Percentiles rank a stretch among this genome's conserved stretches.
Evolutionary conservation across 805 yeast genomes (phyloP).

Genomic region (Tetrapisispora namnaoensis): DNA sequence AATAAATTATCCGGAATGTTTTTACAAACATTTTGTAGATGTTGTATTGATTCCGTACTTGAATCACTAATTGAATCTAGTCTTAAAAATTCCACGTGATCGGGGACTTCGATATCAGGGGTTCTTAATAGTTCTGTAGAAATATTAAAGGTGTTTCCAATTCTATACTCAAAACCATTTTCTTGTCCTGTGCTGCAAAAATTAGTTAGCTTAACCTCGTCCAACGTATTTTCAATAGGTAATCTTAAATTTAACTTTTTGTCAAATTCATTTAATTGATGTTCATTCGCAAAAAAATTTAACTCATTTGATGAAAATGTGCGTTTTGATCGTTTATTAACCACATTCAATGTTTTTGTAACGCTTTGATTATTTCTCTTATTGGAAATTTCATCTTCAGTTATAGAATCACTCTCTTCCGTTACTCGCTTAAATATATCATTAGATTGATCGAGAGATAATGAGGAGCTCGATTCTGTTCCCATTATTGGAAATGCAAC

Average conservation of each 20-base stretch:
- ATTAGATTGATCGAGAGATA: neutral
- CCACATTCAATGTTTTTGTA: too few species aligned
- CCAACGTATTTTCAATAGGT: too few species aligned
- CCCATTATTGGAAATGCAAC: neutral
- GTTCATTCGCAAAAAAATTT: too few species aligned
- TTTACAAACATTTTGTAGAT: too few species aligned
- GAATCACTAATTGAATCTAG: neutral
- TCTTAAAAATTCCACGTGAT: neutral
- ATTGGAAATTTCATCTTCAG: neutral
- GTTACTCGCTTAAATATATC: neutral
- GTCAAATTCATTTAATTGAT: neutral
- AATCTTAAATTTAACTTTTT: too few species aligned
- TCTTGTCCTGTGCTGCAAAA: too few species aligned
- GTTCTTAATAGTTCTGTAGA: neutral
- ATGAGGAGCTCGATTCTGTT: too few species aligned
- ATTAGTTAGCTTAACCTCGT: too few species aligned
- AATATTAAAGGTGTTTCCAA: too few species aligned
- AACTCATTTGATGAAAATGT: neutral
- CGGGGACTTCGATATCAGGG: neutral
- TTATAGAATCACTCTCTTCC: neutral
- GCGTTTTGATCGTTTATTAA: neutral
- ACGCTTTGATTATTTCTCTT: neutral
- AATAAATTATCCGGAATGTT: neutral
- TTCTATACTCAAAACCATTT: too few species aligned
- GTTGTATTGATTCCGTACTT: neutral